Percentiles rank a stretch among this genome's conserved stretches.
These are phyloP conservation scores for Capsella bursapastoris DNA, from an alignment of 345 rosid species.

Conservation along the genomic window DNA sequence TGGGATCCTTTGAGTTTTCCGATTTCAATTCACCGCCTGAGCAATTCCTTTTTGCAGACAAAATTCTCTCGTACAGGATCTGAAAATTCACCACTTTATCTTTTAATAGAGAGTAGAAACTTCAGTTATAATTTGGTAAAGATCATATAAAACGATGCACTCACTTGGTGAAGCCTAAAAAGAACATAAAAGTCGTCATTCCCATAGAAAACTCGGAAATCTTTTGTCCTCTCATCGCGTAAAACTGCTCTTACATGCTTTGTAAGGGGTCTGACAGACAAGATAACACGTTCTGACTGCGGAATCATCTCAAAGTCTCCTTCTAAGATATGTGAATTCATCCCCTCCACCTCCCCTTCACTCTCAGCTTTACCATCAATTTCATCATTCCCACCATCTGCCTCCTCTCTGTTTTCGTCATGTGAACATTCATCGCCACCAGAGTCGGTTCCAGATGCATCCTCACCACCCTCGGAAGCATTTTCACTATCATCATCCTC, in stretches of 20 bases:
- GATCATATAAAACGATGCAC: constrained; percentile 35
- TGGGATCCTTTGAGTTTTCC: constrained; percentile 55
- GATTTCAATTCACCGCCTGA: constrained; percentile 56
- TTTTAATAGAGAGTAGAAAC: not conserved
- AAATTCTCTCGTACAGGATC: constrained; percentile 84
- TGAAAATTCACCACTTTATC: constrained; percentile 39
- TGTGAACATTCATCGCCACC: constrained; percentile 84
- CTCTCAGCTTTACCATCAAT: constrained; percentile 84
- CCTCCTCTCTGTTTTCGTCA: constrained; percentile 81
- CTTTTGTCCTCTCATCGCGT: constrained; percentile 49
- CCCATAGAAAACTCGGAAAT: constrained; percentile 73
- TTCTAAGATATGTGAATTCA: constrained; percentile 58
- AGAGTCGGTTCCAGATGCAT: constrained; percentile 79
- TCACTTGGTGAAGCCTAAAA: constrained; percentile 90
- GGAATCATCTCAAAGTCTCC: constrained; percentile 57
- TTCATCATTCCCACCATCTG: constrained; percentile 72
- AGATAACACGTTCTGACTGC: constrained; percentile 61
- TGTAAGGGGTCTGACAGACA: constrained; percentile 76
- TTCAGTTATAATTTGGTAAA: not conserved
- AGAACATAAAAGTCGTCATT: constrained; percentile 90
- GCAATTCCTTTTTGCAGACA: constrained; percentile 73
- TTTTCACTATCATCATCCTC: constrained; percentile 79
- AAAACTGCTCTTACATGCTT: constrained; percentile 62
- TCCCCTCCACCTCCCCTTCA: constrained; percentile 75
- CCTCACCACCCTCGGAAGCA: constrained; percentile 81